Conservation (phyloP, 495 filamentous ascomycete genomes). For the Antarctomyces pellizariae region DNA sequence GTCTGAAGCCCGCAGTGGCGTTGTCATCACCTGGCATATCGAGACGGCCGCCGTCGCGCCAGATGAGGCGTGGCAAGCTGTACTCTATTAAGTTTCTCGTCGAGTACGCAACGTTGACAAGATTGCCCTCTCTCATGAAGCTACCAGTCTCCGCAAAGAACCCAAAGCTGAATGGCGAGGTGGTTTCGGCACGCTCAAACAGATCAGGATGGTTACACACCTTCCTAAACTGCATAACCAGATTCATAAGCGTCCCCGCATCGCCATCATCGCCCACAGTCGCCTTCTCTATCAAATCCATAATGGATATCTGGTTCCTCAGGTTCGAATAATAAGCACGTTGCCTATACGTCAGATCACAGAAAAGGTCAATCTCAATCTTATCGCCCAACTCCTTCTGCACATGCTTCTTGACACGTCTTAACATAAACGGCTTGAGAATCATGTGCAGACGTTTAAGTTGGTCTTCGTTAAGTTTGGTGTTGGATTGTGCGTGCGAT, state of each 20-base stretch:
- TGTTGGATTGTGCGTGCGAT: slow-evolving; percentile 94
- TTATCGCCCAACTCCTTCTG: slow-evolving; percentile 98
- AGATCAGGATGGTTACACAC: slow-evolving; percentile 97
- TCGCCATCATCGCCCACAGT: slow-evolving; percentile 85
- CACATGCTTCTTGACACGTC: slow-evolving; percentile 96
- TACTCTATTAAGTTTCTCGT: slow-evolving; percentile 73
- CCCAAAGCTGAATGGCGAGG: slow-evolving; percentile 58
- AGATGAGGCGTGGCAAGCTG: slow-evolving; percentile 54
- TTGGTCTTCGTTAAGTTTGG: slow-evolving; percentile 94
- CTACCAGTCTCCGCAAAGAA: slow-evolving; percentile 86
- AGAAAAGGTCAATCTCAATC: slow-evolving; percentile 90
- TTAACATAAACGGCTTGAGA: slow-evolving; percentile 96
- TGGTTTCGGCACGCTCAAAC: slow-evolving; percentile 82
- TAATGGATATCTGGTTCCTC: slow-evolving; percentile 90
- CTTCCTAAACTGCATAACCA: slow-evolving; percentile 99
- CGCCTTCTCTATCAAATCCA: slow-evolving; percentile 96
- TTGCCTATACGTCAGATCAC: slow-evolving; percentile 90
- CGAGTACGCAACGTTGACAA: slow-evolving; percentile 66
- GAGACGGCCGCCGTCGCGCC: slow-evolving; percentile 49
- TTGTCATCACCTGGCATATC: slow-evolving; percentile 58
- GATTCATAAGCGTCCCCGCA: slow-evolving; percentile 89
- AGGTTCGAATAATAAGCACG: slow-evolving; percentile 81
- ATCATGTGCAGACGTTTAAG: slow-evolving; percentile 96
- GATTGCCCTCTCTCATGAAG: slow-evolving; percentile 70
- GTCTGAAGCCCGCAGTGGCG: slow-evolving; percentile 45